Evolutionary conservation across 148 eudicot genomes (phyloP), one percentile per base, ranked within the genome.

Genomic region (Oxyria digyna): DNA sequence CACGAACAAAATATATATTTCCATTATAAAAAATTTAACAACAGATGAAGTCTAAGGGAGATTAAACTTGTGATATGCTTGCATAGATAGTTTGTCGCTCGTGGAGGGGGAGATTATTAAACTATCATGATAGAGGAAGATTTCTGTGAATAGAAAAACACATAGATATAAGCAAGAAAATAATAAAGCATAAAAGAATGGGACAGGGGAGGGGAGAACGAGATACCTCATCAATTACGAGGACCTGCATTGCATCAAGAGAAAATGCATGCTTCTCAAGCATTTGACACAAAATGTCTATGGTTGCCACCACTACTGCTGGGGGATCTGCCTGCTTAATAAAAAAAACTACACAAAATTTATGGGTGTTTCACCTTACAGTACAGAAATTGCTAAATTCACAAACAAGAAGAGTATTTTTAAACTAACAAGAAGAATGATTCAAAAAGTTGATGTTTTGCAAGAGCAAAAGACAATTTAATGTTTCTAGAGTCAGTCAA

Each of bases 181-280:
- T n/a, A 27, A 32, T 37, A 1, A 29, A 33, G 15, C 12, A 12
- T 31, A 50, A 42, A 35, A 35, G 9, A 6, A 46, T 13, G 14
- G 48, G 48, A 43, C 14, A 18, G 4, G 41, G 41, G 37, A 35
- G 17, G 68, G 33, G 35, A 23, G 68, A 43, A 1, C 32, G 26
- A 32, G 37, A 74, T 83, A 90, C 98, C 98, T 94, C 98, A 71
- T 94, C 98, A 70, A 94, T 80, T 72, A 94, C 82, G 62, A 94
- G 83, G 68, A 94, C 92, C 73, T 57, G 76, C 82, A 88, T 54
- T 33, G 85, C 81, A 27, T 81, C 84, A 77, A 94, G 85, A 79
- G 86, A 85, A 40, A 94, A 65, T 68, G 67, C 79, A 67, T 78
- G 81, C 78, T 80, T 94, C 81, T 90, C 87, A 54, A 87, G 85